A percentile compares a stretch with the other conserved stretches of the same genome.
Evolutionary conservation across 1,284 basidiomycete genomes (phyloP).

Genomic region (Sporisorium reilianum): DNA sequence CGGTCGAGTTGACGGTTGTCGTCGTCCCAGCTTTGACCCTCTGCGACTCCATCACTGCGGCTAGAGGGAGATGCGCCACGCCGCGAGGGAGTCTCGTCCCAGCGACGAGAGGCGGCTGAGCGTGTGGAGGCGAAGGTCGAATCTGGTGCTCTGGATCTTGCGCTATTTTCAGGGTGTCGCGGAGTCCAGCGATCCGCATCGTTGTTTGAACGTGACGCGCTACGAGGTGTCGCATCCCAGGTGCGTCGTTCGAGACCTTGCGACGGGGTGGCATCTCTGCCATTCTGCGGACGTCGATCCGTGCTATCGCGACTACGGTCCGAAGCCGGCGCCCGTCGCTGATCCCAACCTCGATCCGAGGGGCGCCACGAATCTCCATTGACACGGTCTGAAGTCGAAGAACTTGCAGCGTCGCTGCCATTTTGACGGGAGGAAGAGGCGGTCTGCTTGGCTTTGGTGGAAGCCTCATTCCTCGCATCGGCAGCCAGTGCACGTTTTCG

Average conservation of each 20-base stretch:
- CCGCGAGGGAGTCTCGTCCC: constrained; percentile 49
- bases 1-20: constrained; percentile 57
- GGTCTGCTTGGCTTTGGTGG: constrained; percentile 14
- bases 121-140: constrained; percentile 15
- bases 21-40: constrained; percentile 55
- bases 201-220: background rate
- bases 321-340: background rate
- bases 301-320: constrained; percentile 5
- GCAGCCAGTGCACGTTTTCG: constrained; percentile 34
- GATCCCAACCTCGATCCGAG: constrained; percentile 21
- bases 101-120: constrained; percentile 40
- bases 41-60: constrained; percentile 70
- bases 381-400: background rate
- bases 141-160: constrained; percentile 9
- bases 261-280: constrained; percentile 9
- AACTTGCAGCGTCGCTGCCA: background rate
- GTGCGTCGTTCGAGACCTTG: constrained; percentile 22
- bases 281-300: background rate
- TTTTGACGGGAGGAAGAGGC: background rate
- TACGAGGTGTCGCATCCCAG: constrained; percentile 55
- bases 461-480: constrained; percentile 11
- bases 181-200: constrained; percentile 26
- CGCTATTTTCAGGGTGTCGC: background rate
- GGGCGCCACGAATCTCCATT: constrained; percentile 31
- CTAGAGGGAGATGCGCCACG: constrained; percentile 12